Evolutionary conservation across 2,329 filamentous ascomycete species (phyloP).

Genomic region (Colletotrichum liaoningense): DNA sequence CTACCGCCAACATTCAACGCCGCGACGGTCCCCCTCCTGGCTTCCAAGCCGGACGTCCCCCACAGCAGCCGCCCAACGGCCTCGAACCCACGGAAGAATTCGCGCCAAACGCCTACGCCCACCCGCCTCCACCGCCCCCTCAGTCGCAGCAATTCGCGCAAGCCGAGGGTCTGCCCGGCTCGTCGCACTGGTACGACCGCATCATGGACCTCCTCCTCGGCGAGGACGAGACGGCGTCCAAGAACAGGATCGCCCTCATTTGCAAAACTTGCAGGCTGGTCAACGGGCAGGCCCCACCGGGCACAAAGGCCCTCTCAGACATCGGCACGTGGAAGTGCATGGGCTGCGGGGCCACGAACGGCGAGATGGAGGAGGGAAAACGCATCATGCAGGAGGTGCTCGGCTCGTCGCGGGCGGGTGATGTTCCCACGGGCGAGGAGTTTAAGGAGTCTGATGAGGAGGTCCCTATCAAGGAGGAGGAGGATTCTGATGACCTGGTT

Average conservation of each 20-base stretch:
- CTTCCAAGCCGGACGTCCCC: slow-evolving; percentile 33
- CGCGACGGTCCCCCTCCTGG: slow-evolving; percentile 40
- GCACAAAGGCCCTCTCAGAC: slow-evolving; percentile 80
- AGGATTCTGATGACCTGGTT: slow-evolving; percentile 12
- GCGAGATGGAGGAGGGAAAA: slow-evolving; percentile 80
- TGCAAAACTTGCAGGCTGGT: slow-evolving; percentile 86
- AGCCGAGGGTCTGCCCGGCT: slow-evolving; percentile 8
- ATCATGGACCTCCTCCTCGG: slow-evolving; percentile 92
- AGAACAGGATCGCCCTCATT: slow-evolving; percentile 90
- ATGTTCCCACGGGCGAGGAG: slow-evolving; percentile 27
- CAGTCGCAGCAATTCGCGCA: slow-evolving; percentile 35
- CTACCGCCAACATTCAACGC: slow-evolving; percentile 72
- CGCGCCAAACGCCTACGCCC: slow-evolving; percentile 76
- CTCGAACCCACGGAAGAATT: slow-evolving; percentile 71
- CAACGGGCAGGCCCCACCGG: slow-evolving; percentile 95
- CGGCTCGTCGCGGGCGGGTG: slow-evolving; percentile 37
- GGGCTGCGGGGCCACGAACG: slow-evolving; percentile 85
- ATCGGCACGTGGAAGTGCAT: slow-evolving; percentile 90
- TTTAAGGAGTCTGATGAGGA: slow-evolving; percentile 33
- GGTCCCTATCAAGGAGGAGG: slow-evolving; percentile 12
- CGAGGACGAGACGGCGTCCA: slow-evolving; percentile 92
- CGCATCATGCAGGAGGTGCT: slow-evolving; percentile 77
- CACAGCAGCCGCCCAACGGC: slow-evolving; percentile 40
- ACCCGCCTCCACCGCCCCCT: slow-evolving; percentile 40
- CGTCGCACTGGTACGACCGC: slow-evolving; percentile 89